Conservation (phyloP, 345 rosid species). For the Eucalyptus sp. region DNA sequence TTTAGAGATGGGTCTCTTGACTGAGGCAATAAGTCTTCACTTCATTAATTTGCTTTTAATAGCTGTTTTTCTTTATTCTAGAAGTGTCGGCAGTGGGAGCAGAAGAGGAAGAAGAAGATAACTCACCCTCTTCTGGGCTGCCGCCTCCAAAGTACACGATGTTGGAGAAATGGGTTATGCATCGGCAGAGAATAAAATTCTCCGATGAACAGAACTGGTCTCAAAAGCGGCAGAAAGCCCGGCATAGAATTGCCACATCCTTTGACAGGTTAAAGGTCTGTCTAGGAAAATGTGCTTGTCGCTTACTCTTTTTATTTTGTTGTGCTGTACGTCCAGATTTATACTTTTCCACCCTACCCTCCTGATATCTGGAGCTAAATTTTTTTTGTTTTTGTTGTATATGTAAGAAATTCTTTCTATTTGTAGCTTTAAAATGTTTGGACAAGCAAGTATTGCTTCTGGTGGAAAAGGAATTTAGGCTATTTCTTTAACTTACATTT, state of each 20-base stretch:
- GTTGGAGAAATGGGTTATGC: slow-evolving; percentile 80
- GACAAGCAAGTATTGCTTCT: not conserved
- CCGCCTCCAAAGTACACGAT: slow-evolving; percentile 57
- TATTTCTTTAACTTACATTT: not conserved
- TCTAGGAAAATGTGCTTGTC: not conserved
- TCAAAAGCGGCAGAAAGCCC: slow-evolving; percentile 54
- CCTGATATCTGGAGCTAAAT: not conserved
- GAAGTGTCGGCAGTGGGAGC: not conserved
- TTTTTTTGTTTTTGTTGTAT: not conserved
- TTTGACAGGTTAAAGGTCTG: slow-evolving; percentile 68
- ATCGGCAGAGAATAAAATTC: slow-evolving; percentile 49
- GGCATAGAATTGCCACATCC: slow-evolving; percentile 41
- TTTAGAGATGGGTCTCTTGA: not conserved
- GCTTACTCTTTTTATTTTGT: not conserved
- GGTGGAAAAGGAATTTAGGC: not conserved
- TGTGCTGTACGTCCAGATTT: not conserved
- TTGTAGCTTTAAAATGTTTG: not conserved
- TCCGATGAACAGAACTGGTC: slow-evolving; percentile 44
- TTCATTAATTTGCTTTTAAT: not conserved
- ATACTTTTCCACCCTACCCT: not conserved
- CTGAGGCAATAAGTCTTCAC: not conserved
- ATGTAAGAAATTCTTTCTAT: not conserved
- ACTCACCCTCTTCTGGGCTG: slow-evolving; percentile 16
- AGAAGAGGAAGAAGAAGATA: slow-evolving; percentile 52
- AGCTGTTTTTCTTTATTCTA: not conserved